phyloP scores from a whole-genome alignment of 1,284 basidiomycete species.

The Sporisorium sorghi region DNA sequence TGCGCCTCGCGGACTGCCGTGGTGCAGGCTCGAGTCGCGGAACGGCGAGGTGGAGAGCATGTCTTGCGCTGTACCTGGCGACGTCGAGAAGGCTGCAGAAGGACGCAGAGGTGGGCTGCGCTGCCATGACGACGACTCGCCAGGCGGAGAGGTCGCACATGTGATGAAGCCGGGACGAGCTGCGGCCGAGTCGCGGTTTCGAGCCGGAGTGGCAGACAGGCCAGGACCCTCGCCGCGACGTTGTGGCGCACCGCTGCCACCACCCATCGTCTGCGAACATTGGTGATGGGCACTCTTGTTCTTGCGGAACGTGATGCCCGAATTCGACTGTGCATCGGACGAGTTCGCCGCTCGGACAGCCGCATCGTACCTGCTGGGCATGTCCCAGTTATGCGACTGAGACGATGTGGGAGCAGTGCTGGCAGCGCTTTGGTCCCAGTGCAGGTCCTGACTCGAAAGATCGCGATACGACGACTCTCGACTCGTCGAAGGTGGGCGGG shows the following conservation, averaged over 20 bases:
- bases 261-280: slow-evolving; percentile 37
- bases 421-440: slow-evolving; percentile 32
- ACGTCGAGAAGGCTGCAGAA: slow-evolving; percentile 24
- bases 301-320: slow-evolving; percentile 41
- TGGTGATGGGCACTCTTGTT: slow-evolving; percentile 45
- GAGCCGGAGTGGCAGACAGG: slow-evolving; percentile 35
- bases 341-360: slow-evolving; percentile 2
- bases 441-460: slow-evolving; percentile 20
- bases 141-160: slow-evolving; percentile 37
- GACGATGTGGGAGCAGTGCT: slow-evolving; percentile 50
- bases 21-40: slow-evolving; percentile 38
- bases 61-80: slow-evolving; percentile 31
- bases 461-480: slow-evolving; percentile 41
- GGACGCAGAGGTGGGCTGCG: slow-evolving; percentile 30
- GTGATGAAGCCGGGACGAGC: slow-evolving; percentile 41
- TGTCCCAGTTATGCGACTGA: slow-evolving; percentile 35
- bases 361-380: slow-evolving; percentile 13
- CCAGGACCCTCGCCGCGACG: slow-evolving; percentile 27
- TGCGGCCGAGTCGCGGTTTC: slow-evolving; percentile 12
- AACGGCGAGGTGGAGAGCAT: slow-evolving; percentile 47
- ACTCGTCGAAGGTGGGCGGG: slow-evolving; percentile 13
- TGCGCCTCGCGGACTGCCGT: slow-evolving; percentile 27
- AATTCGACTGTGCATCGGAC: slow-evolving; percentile 15
- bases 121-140: slow-evolving; percentile 26
- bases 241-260: slow-evolving; percentile 20